A percentile compares a stretch with the other conserved stretches of the same genome.
Evolutionary conservation across 805 yeast species (phyloP).

Genomic region (Saccharomyces cerevisiae): DNA sequence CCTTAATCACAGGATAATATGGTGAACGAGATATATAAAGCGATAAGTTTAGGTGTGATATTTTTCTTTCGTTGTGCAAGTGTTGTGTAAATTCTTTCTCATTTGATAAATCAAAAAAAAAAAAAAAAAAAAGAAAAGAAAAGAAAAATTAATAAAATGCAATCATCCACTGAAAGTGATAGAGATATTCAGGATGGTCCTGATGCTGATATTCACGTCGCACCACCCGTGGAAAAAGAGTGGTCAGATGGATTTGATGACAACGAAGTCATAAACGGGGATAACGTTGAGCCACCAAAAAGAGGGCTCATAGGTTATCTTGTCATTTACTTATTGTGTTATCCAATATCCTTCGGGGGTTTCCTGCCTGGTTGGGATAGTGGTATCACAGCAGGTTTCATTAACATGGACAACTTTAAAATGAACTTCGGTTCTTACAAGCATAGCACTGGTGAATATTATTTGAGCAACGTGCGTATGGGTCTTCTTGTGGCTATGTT

Average conservation of each 20-base stretch:
- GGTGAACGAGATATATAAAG: not conserved
- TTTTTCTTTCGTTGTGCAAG: too few species aligned
- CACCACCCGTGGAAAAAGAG: not conserved
- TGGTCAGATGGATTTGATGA: not conserved
- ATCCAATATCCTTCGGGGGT: slow-evolving; percentile 50
- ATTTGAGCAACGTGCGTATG: slow-evolving; percentile 37
- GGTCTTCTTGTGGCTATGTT: slow-evolving; percentile 45
- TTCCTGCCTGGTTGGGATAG: slow-evolving; percentile 64
- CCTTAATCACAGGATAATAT: not conserved
- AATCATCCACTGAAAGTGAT: not conserved
- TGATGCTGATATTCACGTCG: not conserved
- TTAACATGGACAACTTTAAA: slow-evolving; percentile 47
- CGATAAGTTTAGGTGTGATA: not conserved
- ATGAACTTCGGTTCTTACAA: slow-evolving; percentile 40
- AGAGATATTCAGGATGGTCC: not conserved
- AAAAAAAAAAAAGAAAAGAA: not conserved
- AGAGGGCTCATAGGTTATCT: not conserved
- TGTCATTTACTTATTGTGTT: slow-evolving; percentile 23
- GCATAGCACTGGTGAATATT: slow-evolving; percentile 35
- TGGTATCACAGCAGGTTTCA: slow-evolving; percentile 59
- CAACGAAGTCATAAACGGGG: not conserved
- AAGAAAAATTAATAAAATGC: not conserved
- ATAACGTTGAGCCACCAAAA: not conserved
- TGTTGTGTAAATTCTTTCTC: too few species aligned
- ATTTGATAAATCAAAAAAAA: not conserved